These are phyloP conservation scores for Limnanthes douglasii DNA, from an alignment of 345 rosid species.

Conservation along the genomic window DNA sequence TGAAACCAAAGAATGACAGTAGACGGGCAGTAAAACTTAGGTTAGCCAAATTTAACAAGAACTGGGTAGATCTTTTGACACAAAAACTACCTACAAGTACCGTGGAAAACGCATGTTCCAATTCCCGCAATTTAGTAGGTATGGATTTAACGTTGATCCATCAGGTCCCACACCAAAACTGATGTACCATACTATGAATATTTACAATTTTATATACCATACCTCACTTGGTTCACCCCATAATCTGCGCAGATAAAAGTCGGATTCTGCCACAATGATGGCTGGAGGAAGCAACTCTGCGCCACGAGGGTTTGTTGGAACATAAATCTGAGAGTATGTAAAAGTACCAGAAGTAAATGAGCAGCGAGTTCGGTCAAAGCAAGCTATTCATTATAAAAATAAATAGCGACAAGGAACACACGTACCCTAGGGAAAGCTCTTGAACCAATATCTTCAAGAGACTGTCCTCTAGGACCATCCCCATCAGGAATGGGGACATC, in stretches of 20 bases:
- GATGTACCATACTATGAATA: neutral
- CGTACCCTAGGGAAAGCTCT: conserved; percentile 29
- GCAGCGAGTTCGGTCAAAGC: neutral
- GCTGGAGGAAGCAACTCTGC: conserved; percentile 89
- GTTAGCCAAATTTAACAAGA: too few species aligned
- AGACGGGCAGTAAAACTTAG: too few species aligned
- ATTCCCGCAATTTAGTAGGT: too few species aligned
- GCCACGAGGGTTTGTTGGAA: conserved; percentile 81
- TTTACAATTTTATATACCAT: conserved; percentile 7
- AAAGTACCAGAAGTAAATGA: conserved; percentile 5
- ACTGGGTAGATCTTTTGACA: too few species aligned
- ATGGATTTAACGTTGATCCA: neutral
- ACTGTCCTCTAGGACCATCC: conserved; percentile 14
- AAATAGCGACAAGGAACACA: conserved; percentile 1
- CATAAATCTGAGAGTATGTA: conserved; percentile 43
- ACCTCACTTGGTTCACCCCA: conserved; percentile 98
- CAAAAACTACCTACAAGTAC: too few species aligned
- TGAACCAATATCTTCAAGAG: conserved; percentile 23
- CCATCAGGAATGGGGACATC: conserved; percentile 24
- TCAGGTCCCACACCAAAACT: neutral
- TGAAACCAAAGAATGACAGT: too few species aligned
- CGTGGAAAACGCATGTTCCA: neutral
- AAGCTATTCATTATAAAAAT: conserved; percentile 1
- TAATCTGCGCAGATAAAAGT: conserved; percentile 71
- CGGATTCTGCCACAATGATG: conserved; percentile 67